These are phyloP conservation scores for Paralagenidium karlingii DNA, from an alignment of 352 stramenopile genomes.

Conservation along the genomic window DNA sequence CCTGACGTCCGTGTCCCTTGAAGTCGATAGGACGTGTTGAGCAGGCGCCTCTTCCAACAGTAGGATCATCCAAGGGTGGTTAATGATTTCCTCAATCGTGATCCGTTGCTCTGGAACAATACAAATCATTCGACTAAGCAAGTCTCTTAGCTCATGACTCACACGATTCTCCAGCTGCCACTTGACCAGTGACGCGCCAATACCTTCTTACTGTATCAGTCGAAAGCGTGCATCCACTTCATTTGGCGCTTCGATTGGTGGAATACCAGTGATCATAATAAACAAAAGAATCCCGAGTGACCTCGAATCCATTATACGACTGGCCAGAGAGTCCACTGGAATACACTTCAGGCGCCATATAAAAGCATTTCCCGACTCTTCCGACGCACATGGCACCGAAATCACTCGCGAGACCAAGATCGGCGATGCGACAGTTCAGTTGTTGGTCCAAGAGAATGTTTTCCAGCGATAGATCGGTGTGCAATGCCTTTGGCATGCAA, in stretches of 20 bases:
- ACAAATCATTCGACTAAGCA: too few species aligned
- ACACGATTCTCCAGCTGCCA: conserved; percentile 27
- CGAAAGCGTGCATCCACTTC: conserved; percentile 41
- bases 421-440: conserved; percentile 27
- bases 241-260: conserved; percentile 26
- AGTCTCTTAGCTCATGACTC: conserved; percentile 12
- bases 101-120: too few species aligned
- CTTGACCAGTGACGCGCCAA: conserved; percentile 16
- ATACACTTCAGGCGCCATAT: conserved; percentile 58
- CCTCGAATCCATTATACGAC: conserved; percentile 30
- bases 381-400: conserved; percentile 18
- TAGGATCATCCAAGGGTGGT: too few species aligned
- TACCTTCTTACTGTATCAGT: conserved; percentile 19
- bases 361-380: conserved; percentile 43
- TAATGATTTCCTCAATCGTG: too few species aligned
- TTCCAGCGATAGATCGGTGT: conserved; percentile 54
- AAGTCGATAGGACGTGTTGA: too few species aligned
- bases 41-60: too few species aligned
- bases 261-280: conserved; percentile 35
- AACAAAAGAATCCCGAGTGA: conserved; percentile 55
- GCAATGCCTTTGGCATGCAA: conserved; percentile 37
- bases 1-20: too few species aligned
- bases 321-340: too few species aligned
- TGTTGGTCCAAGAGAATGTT: conserved; percentile 43
- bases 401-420: conserved; percentile 42